phyloP scores from a whole-genome alignment of 2,329 filamentous ascomycete genomes.

The Pseudofabraea citricarpa region DNA sequence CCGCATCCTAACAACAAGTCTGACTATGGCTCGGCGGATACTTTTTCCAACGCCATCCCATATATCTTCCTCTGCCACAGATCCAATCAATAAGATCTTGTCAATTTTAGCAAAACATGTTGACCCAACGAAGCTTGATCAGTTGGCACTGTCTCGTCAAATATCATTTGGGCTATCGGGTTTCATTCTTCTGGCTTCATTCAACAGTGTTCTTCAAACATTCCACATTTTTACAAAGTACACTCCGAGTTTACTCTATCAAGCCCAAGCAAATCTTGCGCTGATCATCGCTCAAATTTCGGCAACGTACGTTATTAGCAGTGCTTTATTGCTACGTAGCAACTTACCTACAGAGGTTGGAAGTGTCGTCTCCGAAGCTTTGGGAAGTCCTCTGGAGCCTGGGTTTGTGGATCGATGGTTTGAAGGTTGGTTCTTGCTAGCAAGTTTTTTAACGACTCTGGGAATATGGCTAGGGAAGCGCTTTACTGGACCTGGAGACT shows the following conservation, averaged over 20 bases:
- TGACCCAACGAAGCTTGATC: slow-evolving; percentile 71
- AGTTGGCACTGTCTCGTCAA: slow-evolving; percentile 76
- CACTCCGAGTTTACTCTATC: slow-evolving; percentile 67
- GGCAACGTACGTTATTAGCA: slow-evolving; percentile 80
- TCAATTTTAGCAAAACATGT: slow-evolving; percentile 77
- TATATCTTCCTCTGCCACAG: slow-evolving; percentile 56
- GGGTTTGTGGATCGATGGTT: slow-evolving; percentile 79
- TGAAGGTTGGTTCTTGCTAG: slow-evolving; percentile 76
- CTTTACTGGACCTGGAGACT: slow-evolving; percentile 41
- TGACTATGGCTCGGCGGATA: slow-evolving; percentile 61
- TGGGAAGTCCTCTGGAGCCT: slow-evolving; percentile 68
- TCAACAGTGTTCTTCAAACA: slow-evolving; percentile 80
- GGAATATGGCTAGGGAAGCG: slow-evolving; percentile 70
- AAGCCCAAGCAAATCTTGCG: slow-evolving; percentile 69
- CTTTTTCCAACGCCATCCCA: slow-evolving; percentile 34
- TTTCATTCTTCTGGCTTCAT: slow-evolving; percentile 75
- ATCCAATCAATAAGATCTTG: slow-evolving; percentile 80
- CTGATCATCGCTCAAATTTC: slow-evolving; percentile 75
- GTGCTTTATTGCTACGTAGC: slow-evolving; percentile 69
- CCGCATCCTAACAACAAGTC: slow-evolving; percentile 67
- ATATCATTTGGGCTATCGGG: slow-evolving; percentile 81
- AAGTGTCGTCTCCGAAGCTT: slow-evolving; percentile 69
- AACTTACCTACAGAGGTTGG: slow-evolving; percentile 76
- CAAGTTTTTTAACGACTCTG: slow-evolving; percentile 59
- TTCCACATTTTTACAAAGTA: slow-evolving; percentile 76